These are phyloP conservation scores for Dryas alaskensis DNA, from an alignment of 306 rosid genomes.

Conservation along the genomic window DNA sequence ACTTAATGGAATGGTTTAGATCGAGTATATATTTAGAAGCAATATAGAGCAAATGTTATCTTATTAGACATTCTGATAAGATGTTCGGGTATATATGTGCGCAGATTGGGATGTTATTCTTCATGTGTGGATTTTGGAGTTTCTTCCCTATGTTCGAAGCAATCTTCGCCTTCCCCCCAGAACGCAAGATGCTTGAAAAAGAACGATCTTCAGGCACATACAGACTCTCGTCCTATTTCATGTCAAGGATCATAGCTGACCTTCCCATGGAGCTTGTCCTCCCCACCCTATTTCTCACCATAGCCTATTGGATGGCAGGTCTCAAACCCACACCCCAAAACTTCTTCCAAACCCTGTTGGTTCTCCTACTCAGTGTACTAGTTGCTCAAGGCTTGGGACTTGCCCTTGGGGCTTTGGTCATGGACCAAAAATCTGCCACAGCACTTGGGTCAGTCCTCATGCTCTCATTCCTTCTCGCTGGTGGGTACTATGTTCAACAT, in stretches of 20 bases:
- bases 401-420: constrained; percentile 59
- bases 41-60: no score
- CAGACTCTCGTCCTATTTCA: constrained; percentile 66
- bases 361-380: constrained; percentile 44
- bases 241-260: constrained; percentile 47
- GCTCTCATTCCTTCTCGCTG: constrained; percentile 52
- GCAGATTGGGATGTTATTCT: constrained; percentile 64
- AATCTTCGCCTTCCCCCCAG: constrained; percentile 65
- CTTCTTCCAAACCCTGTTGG: constrained; percentile 36
- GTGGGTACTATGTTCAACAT: constrained; percentile 59
- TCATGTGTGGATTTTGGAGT: constrained; percentile 50
- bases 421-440: constrained; percentile 55
- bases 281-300: constrained; percentile 43
- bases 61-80: no score
- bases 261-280: constrained; percentile 71
- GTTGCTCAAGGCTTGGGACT: constrained; percentile 71
- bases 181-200: constrained; percentile 53
- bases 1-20: no score
- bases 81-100: background rate
- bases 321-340: constrained; percentile 22
- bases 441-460: constrained; percentile 59
- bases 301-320: constrained; percentile 63
- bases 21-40: no score
- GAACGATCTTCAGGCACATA: constrained; percentile 75
- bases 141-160: constrained; percentile 59